Evolutionary conservation across 1,284 basidiomycete species (phyloP).

Genomic region (Apiotrichum montevideense): DNA sequence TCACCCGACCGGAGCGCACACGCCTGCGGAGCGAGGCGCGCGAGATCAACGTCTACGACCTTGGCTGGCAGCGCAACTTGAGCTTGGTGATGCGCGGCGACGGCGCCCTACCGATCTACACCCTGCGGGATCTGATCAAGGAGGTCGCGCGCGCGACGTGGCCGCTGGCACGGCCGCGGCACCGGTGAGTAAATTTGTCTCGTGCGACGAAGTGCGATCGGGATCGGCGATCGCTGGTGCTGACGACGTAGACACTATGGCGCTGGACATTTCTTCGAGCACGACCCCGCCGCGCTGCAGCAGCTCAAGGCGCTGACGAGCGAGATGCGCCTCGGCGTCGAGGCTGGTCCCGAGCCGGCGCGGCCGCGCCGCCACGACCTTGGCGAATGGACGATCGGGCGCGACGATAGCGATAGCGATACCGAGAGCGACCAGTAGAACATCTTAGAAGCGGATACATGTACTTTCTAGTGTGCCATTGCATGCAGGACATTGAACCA

Average conservation of each 20-base stretch:
- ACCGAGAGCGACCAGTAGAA: not conserved
- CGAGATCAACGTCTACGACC: conserved; percentile 63
- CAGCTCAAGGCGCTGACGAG: conserved; percentile 22
- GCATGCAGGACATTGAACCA: too few relatives aligned
- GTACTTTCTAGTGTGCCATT: too few relatives aligned
- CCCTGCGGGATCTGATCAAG: not conserved
- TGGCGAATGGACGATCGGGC: conserved; percentile 7
- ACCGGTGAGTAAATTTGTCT: conserved; percentile 3
- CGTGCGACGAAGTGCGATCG: too few relatives aligned
- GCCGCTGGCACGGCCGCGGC: conserved; percentile 7
- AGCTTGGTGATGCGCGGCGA: conserved; percentile 23
- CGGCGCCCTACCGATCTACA: not conserved
- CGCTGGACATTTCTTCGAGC: conserved; percentile 32
- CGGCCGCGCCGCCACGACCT: not conserved
- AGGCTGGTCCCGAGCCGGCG: not conserved
- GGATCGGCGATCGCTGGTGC: too few relatives aligned
- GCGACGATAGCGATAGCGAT: conserved; percentile 10
- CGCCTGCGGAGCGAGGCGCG: conserved; percentile 63
- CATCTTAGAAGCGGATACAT: not conserved
- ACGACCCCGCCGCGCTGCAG: conserved; percentile 26
- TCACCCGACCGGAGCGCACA: conserved; percentile 62
- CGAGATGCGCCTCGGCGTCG: conserved; percentile 25
- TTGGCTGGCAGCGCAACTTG: conserved; percentile 65
- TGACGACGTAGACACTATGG: conserved; percentile 4
- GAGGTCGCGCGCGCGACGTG: conserved; percentile 14